These are phyloP conservation scores for Umbelopsis ramanniana DNA, from an alignment of 192 early-diverging fungal genomes.

Conservation along the genomic window DNA sequence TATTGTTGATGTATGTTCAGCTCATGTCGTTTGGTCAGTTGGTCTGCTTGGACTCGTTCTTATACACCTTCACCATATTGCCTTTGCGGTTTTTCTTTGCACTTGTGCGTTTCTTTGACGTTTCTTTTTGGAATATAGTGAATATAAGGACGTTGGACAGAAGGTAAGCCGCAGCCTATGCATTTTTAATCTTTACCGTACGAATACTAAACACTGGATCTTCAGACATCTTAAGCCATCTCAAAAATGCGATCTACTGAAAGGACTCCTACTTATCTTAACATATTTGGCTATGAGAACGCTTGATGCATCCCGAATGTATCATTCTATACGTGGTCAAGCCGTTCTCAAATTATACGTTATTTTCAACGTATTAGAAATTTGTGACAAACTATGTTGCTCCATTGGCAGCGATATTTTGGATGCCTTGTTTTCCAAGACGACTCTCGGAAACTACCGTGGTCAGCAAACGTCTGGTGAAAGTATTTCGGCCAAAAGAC, in stretches of 20 bases:
- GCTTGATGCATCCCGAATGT: conserved; percentile 88
- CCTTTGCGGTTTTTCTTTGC: conserved; percentile 86
- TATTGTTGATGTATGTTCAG: conserved; percentile 31
- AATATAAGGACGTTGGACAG: conserved; percentile 38
- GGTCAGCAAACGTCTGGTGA: conserved; percentile 32
- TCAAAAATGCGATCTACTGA: conserved; percentile 91
- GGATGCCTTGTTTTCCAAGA: conserved; percentile 90
- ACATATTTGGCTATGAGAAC: conserved; percentile 77
- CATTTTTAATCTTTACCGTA: not conserved
- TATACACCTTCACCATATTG: conserved; percentile 94
- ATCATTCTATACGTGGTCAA: conserved; percentile 96
- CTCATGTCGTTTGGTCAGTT: conserved; percentile 90
- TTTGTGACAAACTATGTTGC: conserved; percentile 90
- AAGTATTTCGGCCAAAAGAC: conserved; percentile 40
- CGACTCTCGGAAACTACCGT: conserved; percentile 52
- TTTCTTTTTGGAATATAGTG: conserved; percentile 42
- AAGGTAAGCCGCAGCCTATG: conserved; percentile 27
- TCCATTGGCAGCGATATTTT: conserved; percentile 95
- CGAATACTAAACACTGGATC: conserved; percentile 12
- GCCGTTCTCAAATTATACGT: conserved; percentile 96
- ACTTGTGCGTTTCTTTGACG: conserved; percentile 44
- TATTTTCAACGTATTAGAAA: conserved; percentile 96
- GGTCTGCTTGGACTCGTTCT: conserved; percentile 93
- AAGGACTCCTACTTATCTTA: conserved; percentile 78
- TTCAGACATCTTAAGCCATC: conserved; percentile 67